Evolutionary conservation across 2,329 filamentous ascomycete species (phyloP).

Genomic region (Gaeumannomyces tritici): DNA sequence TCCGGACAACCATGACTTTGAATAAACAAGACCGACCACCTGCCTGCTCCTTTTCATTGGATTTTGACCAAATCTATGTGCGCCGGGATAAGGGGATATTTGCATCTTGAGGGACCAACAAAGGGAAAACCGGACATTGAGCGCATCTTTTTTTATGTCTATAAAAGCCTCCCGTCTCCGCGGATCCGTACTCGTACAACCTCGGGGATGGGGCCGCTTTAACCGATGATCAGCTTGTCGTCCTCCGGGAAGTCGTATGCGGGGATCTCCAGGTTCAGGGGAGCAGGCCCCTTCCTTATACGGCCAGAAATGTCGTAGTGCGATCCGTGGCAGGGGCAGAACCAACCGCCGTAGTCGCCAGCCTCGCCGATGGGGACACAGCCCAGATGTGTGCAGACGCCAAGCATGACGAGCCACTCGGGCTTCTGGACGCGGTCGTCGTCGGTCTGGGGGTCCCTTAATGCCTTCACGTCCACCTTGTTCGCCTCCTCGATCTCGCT

Average conservation of each 20-base stretch:
- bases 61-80: neutral
- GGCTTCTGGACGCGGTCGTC: conserved; percentile 93
- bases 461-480: conserved; percentile 67
- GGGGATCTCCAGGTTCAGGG: conserved; percentile 94
- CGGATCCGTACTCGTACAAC: conserved; percentile 5
- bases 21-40: neutral
- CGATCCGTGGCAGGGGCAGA: conserved; percentile 99
- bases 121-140: neutral
- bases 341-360: conserved; percentile 97
- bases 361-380: conserved; percentile 99
- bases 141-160: neutral
- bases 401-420: conserved; percentile 98
- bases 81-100: neutral
- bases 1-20: neutral
- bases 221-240: conserved; percentile 85
- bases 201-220: conserved; percentile 26
- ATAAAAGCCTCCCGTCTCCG: neutral
- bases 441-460: conserved; percentile 89
- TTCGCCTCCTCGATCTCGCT: conserved; percentile 94
- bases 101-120: neutral
- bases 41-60: neutral
- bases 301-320: conserved; percentile 99
- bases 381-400: conserved; percentile 97
- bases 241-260: conserved; percentile 89
- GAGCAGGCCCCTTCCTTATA: conserved; percentile 93